These are phyloP conservation scores for Aureobasidium uvarum DNA, from an alignment of 2,329 filamentous ascomycete genomes.

Conservation along the genomic window DNA sequence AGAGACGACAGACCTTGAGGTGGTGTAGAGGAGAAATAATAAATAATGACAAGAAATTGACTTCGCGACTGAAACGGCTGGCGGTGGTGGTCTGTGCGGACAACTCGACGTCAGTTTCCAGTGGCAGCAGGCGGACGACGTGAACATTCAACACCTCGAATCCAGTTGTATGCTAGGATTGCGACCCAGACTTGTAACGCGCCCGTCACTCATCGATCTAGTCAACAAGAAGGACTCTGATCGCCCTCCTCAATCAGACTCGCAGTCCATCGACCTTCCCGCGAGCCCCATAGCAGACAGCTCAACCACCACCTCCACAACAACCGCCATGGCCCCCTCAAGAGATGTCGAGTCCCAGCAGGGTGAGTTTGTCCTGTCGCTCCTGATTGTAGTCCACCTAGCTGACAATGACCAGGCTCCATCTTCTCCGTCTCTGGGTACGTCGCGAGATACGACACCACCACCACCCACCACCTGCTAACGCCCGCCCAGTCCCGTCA, in stretches of 20 bases:
- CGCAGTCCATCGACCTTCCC: slow-evolving; percentile 34
- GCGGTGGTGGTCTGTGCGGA: slow-evolving; percentile 11
- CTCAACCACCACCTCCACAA: slow-evolving; percentile 17
- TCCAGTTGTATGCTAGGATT: slow-evolving; percentile 49
- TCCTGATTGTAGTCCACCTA: background rate
- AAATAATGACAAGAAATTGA: background rate
- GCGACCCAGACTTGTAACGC: slow-evolving; percentile 57
- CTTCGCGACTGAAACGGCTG: background rate
- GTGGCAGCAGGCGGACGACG: slow-evolving; percentile 7
- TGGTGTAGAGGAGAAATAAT: slow-evolving; percentile 36
- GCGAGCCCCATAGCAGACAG: slow-evolving; percentile 29
- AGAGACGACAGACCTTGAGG: slow-evolving; percentile 50
- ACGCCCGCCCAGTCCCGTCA: slow-evolving; percentile 65
- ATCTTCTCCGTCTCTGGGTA: slow-evolving; percentile 71
- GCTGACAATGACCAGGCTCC: slow-evolving; percentile 48
- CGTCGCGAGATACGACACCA: slow-evolving; percentile 31
- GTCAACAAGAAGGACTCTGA: slow-evolving; percentile 53
- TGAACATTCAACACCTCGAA: background rate
- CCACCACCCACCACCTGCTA: slow-evolving; percentile 29
- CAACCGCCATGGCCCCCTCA: slow-evolving; percentile 17
- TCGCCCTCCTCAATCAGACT: slow-evolving; percentile 39
- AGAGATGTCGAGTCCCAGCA: slow-evolving; percentile 22
- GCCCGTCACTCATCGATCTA: slow-evolving; percentile 63
- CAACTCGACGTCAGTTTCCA: slow-evolving; percentile 10
- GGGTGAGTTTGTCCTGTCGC: background rate